Base-by-base conservation (phyloP, 2,329 filamentous ascomycete genomes). In the Alternaria sp. region DNA sequence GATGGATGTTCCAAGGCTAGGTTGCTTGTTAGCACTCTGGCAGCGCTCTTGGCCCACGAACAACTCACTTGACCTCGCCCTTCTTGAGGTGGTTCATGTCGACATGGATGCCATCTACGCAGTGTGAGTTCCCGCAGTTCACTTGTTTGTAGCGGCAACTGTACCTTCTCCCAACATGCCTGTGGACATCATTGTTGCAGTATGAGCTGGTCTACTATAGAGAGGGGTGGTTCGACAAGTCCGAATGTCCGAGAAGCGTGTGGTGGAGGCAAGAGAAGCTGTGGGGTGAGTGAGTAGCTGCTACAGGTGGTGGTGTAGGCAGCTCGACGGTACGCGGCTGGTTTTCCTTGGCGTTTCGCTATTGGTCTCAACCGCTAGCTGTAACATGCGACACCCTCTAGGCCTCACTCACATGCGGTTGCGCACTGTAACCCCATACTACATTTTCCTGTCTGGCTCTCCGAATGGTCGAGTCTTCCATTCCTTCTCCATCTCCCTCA, bases 11-110 rank as follows among this genome's bases (percentile, higher is more conserved):
- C 95, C 95, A 74, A 99, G 86, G 84, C 93, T 97, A 73, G 60
- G 30, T 28, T 25, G 18, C 20, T 36, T 25, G 56, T 56, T 27
- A 67, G 59, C 48, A 43, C 14, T 53, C 54, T 30, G 28, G 5
- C 32, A 22, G 27, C 32, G n/a, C 20, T 14, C 4, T 14, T 2
- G 2, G 3, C 4, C 22, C 27, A 34, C n/a, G 9, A 14, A 4
- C 25, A 65, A 84, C 93, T 83, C 85, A 97, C 93, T 99, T 99
- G 80, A 99, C 94, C 85, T 99, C 95, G 65, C 95, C 95, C 82
- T 93, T 95, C 90, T 99, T 99, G 81, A 99, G 85, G 78, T 95
- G 91, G 77, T 98, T 92, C 95, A 99, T 99, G 79, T 99, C 95
- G 73, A 99, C 86, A 81, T 99, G 95, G 80, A 99, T 98, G 80